Evolutionary conservation across 2,329 filamentous ascomycete species (phyloP).

Genomic region (Colletotrichum lini): DNA sequence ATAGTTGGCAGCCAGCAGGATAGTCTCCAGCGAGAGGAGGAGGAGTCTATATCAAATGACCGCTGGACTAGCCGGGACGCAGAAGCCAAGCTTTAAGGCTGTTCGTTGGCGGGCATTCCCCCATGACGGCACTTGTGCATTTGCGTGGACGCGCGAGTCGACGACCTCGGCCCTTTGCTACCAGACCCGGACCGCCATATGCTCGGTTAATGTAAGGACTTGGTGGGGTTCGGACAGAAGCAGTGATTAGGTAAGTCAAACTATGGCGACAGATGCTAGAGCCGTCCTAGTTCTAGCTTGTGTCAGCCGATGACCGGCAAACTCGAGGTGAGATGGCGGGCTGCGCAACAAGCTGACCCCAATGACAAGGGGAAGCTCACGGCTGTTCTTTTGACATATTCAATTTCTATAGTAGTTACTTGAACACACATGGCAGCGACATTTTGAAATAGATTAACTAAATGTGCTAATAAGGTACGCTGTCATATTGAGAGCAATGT

Average conservation of each 20-base stretch:
- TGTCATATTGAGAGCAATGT: not conserved
- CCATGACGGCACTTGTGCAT: constrained; percentile 15
- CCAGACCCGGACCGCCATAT: constrained; percentile 2
- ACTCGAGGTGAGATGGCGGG: not conserved
- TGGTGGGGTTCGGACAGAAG: constrained; percentile 23
- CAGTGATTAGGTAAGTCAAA: not conserved
- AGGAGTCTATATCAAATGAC: not conserved
- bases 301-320: not conserved
- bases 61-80: constrained; percentile 2
- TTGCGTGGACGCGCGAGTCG: constrained; percentile 6
- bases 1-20: not conserved
- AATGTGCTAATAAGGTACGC: not conserved
- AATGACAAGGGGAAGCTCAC: not conserved
- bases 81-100: constrained; percentile 9
- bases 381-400: not conserved
- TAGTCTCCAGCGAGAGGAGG: not conserved
- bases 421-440: not conserved
- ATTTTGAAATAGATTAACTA: not conserved
- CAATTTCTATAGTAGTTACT: not conserved
- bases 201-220: constrained; percentile 36
- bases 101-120: not conserved
- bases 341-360: not conserved
- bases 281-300: not conserved
- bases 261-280: not conserved
- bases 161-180: constrained; percentile 35